Base-by-base conservation (phyloP, 352 stramenopile species). In the Phytophthora aleatoria region DNA sequence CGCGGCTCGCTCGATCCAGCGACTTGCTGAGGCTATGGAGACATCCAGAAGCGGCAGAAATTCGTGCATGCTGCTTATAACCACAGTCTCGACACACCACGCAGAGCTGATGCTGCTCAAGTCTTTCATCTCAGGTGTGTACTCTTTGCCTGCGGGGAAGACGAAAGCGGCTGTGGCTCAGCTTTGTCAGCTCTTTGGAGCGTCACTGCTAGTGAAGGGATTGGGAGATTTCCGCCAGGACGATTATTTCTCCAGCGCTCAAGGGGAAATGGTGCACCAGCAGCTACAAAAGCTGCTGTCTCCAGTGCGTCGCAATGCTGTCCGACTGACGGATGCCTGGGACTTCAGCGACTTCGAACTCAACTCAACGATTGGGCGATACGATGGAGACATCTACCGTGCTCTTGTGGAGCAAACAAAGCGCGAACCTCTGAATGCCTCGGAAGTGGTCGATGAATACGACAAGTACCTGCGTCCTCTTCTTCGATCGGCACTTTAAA, bases 341-440 rank as follows among this genome's bases (percentile, higher is more conserved):
- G 63, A 76, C 51, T 87, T 86, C 15, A 85, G 45, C 15, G 81
- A 90, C 49, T 89, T 86, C 44, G 77, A 89, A 64, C 60, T 91
- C 26, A 84, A 83, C 70, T 84, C 77, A 61, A 63, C 70, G 41
- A 81, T 87, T 39, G 77, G 75, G 7, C 63, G 67, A 1, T 87
- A 77, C 66, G 73, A 87, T 52, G 78, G 78, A 36, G 74, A 86
- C 57, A 82, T 86, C 10, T 86, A 86, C 61, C 72, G 75, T 26
- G 77, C 72, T 52, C 65, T 89, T 2, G 72, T 86, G 11, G 57
- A 73, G 9, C 61, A 73, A 28, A 53, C 74, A 24, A 59, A 58
- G 6, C 69, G 68, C 31, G 74, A 88, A 39, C 76, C 79, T 28
- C 54, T 88, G 11, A 88, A 88, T 52, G 48, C 60, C 30, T 73